Evolutionary conservation across 164 flowering plant species (phyloP).

Genomic region (Magnolia changhungtana): DNA sequence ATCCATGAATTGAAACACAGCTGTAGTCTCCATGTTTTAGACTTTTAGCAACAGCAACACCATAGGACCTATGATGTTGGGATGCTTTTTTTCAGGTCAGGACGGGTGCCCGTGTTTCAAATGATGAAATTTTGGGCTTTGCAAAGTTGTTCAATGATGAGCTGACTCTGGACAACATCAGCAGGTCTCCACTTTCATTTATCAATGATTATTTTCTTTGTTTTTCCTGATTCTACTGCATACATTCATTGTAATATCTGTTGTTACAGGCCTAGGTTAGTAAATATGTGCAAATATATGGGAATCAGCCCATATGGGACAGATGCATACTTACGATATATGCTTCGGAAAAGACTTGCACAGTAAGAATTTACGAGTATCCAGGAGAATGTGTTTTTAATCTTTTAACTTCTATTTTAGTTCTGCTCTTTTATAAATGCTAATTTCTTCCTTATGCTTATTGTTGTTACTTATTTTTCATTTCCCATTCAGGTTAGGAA

Average conservation of each 20-base stretch:
- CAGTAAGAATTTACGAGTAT: conserved; percentile 35
- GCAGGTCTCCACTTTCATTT: conserved; percentile 50
- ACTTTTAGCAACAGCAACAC: background rate
- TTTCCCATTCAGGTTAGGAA: background rate
- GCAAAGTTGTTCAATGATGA: conserved; percentile 97
- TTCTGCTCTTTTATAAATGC: background rate
- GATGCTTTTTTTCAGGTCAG: conserved; percentile 50
- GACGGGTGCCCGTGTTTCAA: conserved; percentile 69
- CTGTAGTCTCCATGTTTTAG: background rate
- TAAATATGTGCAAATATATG: conserved; percentile 96
- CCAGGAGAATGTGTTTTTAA: background rate
- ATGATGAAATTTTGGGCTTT: conserved; percentile 88
- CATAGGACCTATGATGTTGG: background rate
- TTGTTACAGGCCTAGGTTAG: conserved; percentile 69
- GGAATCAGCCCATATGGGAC: conserved; percentile 83
- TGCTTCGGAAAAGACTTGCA: conserved; percentile 72
- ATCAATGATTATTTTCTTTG: background rate
- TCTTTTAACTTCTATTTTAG: background rate
- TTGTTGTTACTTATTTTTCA: background rate
- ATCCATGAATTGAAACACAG: background rate
- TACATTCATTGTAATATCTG: background rate
- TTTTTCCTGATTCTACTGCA: background rate
- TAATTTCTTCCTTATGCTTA: background rate
- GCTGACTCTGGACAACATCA: conserved; percentile 89
- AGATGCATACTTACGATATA: conserved; percentile 75